Conservation (phyloP, 768 basidiomycete genomes). For the Termitomyces bulborhizus region DNA sequence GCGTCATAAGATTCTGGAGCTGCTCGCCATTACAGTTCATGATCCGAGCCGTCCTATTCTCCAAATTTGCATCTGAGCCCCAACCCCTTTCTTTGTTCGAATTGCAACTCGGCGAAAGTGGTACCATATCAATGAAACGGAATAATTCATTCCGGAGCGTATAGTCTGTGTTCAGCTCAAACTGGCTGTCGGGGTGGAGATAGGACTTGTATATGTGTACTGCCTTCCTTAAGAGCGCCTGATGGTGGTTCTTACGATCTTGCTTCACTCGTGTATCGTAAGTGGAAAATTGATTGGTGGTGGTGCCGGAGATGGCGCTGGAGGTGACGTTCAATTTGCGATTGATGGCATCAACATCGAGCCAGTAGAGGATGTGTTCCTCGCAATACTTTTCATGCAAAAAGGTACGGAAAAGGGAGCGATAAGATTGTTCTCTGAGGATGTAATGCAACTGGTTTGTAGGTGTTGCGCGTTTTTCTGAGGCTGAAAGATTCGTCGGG, state of each 20-base stretch:
- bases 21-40: constrained; percentile 9
- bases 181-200: constrained; percentile 10
- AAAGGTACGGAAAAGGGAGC: constrained; percentile 9
- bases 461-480: not conserved
- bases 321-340: constrained; percentile 12
- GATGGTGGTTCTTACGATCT: constrained; percentile 10
- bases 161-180: constrained; percentile 13
- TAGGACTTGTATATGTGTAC: constrained; percentile 9
- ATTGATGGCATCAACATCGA: constrained; percentile 11
- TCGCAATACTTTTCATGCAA: constrained; percentile 12
- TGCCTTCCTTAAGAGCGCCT: constrained; percentile 8
- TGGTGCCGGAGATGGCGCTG: constrained; percentile 5
- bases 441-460: constrained; percentile 5
- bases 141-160: constrained; percentile 9
- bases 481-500: not conserved
- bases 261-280: not conserved
- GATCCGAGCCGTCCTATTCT: constrained; percentile 6
- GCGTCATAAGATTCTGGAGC: constrained; percentile 5
- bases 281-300: not conserved
- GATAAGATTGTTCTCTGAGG: constrained; percentile 8
- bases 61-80: not conserved
- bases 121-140: constrained; percentile 7
- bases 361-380: constrained; percentile 13
- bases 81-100: not conserved
- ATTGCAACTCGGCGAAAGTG: not conserved